Base-by-base conservation (phyloP, 2,329 filamentous ascomycete species). In the Emericellopsis cladophorae region DNA sequence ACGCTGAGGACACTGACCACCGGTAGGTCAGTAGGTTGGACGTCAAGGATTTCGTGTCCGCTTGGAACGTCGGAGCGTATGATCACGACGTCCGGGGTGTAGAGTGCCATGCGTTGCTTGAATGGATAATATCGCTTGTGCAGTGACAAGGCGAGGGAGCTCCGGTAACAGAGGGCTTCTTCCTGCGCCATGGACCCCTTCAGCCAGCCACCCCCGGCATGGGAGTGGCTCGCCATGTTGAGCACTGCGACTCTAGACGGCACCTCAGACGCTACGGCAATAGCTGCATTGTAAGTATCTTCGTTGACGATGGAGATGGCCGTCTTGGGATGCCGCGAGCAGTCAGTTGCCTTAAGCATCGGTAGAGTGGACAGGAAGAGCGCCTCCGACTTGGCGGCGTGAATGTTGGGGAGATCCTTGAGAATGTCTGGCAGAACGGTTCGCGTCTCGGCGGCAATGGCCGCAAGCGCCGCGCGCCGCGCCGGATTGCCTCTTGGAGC, bases 81-180 rank as follows among this genome's bases (percentile, higher is more conserved):
- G 14, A 82, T 58, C 10, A 80, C 59, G 4, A 82, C 72, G 10
- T 66, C 66, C 0, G 76, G 77, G 0, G 74, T 71, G 56, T 82
- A 82, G 29, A 83, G 57, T 1, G 64, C 72, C 41, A 66, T 66
- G 6, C 64, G 57, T 12, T 64, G 56, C 21, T 59, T 58, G 44
- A 75, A 61, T 0, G 76, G 76, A 51, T 81, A 81, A 50, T 69
- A 70, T 14, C 52, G 46, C 18, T 51, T 47, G 43, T 65, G 58
- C 1, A 77, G 59, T 16, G 68, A 69, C 24, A 66, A 51, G 23
- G 57, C 67, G 7, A 79, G 66, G 1, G 72, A 71, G 36, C 68
- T 75, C 35, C 79, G 72, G 52, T 77, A 79, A 58, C 78, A 84
- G 7, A 85, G 65, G 3, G 73, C 70, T 60, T 85, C 81, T 58